Conservation (phyloP, 257 asterid genomes). For the Nicotiana obtusifolia region DNA sequence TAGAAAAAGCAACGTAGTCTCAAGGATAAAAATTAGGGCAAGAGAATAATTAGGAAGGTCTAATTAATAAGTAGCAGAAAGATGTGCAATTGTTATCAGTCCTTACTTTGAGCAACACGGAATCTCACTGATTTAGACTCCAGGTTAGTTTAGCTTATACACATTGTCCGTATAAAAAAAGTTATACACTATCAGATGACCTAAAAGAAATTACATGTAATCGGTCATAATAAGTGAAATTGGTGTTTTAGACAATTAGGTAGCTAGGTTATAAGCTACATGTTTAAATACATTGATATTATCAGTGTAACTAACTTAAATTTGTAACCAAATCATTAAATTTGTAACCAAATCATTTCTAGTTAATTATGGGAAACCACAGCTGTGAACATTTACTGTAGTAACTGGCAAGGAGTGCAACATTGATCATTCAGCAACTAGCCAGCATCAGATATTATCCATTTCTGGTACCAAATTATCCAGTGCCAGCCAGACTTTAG, state of each 20-base stretch:
- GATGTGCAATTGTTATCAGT: background rate
- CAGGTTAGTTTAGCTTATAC: background rate
- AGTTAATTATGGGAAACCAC: conserved; percentile 16
- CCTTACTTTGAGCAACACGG: conserved; percentile 17
- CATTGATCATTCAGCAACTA: conserved; percentile 19
- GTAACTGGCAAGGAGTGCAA: conserved; percentile 17
- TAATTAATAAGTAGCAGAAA: background rate
- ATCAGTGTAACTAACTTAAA: background rate
- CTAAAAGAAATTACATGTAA: no score
- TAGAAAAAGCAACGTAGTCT: background rate
- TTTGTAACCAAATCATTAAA: no score
- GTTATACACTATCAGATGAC: background rate
- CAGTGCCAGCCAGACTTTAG: conserved; percentile 25
- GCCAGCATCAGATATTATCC: conserved; percentile 12
- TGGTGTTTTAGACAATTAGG: background rate
- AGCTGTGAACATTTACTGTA: conserved; percentile 13
- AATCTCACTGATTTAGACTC: conserved; percentile 18
- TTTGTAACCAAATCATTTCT: background rate
- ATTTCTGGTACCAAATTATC: conserved; percentile 13
- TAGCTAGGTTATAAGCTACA: conserved; percentile 22
- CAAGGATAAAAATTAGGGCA: background rate
- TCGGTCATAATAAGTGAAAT: background rate
- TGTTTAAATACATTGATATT: conserved; percentile 26
- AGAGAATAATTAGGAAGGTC: background rate
- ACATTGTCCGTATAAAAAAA: background rate